Evolutionary conservation across 495 filamentous ascomycete species (phyloP), one percentile per base, ranked within the genome.

Genomic region (Neurospora africana): DNA sequence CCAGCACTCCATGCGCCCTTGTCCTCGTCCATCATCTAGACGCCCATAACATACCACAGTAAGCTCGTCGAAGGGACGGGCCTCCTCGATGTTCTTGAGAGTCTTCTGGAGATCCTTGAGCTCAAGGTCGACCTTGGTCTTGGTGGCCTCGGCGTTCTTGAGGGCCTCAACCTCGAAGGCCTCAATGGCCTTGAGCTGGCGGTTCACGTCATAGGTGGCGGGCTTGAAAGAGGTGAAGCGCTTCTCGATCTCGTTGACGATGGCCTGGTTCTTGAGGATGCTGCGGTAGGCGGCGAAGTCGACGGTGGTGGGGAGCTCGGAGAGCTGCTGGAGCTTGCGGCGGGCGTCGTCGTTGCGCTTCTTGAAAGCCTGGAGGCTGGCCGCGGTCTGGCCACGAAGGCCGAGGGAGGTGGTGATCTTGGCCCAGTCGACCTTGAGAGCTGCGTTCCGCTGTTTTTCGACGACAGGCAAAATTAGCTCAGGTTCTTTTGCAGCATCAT

Each of bases 301-400:
- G 83, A 99, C 87, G 38, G 87, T 86, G 80, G 92, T 91, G 69
- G 94, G 86, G 77, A 90, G 89, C 79, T 95, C 91, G 68, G 87
- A 88, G 53, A 98, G 92, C 58, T 88, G 70, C 80, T 88, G 87
- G 40, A 98, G 86, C 85, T 93, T 94, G 84, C 96, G 94, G 85
- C 95, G 95, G 80, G 92, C 94, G 79, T 98, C 94, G 76, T 99
- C 96, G 87, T 98, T 98, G 84, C 96, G 95, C 90, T 97, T 95
- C 87, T 99, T 99, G 91, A 99, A 99, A 76, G 92, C 85, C 81
- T 93, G 90, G 69, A 99, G 92, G 70, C 94, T 91, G 75, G 91
- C 83, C 72, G 91, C 93, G 75, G 96, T 99, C 84, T 92, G 91
- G 80, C 96, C 96, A 84, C 92, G 93, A 82, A 99, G 92, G 79